Evolutionary conservation across 73 alveolate species (phyloP).

Genomic region (Paramecium octaurelia): DNA sequence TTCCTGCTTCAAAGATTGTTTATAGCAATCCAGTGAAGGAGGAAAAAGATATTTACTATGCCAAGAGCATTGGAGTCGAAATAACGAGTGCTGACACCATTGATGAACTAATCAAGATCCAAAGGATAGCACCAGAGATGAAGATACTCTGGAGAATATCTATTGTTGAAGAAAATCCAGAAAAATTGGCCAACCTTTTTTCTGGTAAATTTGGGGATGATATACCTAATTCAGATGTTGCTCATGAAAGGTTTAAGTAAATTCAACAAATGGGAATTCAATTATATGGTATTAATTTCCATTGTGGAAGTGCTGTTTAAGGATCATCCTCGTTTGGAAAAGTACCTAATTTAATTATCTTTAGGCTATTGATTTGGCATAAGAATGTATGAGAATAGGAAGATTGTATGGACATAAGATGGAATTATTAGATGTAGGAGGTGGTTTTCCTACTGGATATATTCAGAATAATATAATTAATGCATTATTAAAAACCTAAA

Average conservation of each 20-base stretch:
- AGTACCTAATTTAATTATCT: background rate
- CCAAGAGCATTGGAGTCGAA: conserved; percentile 20
- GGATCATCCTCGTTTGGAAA: conserved; percentile 58
- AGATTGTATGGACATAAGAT: conserved; percentile 58
- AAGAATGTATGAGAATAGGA: conserved; percentile 56
- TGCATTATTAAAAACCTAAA: conserved; percentile 36
- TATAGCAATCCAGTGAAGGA: conserved; percentile 56
- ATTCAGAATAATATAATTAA: conserved; percentile 17
- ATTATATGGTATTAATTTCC: conserved; percentile 58
- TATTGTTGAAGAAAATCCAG: conserved; percentile 52
- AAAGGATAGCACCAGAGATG: conserved; percentile 57
- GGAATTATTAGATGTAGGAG: conserved; percentile 62
- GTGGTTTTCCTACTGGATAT: conserved; percentile 57
- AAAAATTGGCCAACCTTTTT: conserved; percentile 27
- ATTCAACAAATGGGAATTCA: conserved; percentile 54
- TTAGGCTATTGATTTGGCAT: conserved; percentile 55
- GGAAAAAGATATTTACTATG: conserved; percentile 50
- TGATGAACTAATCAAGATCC: conserved; percentile 49
- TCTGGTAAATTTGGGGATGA: conserved; percentile 64
- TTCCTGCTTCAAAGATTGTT: conserved; percentile 46
- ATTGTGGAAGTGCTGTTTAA: conserved; percentile 58
- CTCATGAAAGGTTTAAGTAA: conserved; percentile 37
- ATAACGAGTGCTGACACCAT: conserved; percentile 58
- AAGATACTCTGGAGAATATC: conserved; percentile 58
- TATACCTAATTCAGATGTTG: conserved; percentile 18